Base-by-base conservation (phyloP, 805 yeast genomes). In the Ogataea trehaloabstinens region DNA sequence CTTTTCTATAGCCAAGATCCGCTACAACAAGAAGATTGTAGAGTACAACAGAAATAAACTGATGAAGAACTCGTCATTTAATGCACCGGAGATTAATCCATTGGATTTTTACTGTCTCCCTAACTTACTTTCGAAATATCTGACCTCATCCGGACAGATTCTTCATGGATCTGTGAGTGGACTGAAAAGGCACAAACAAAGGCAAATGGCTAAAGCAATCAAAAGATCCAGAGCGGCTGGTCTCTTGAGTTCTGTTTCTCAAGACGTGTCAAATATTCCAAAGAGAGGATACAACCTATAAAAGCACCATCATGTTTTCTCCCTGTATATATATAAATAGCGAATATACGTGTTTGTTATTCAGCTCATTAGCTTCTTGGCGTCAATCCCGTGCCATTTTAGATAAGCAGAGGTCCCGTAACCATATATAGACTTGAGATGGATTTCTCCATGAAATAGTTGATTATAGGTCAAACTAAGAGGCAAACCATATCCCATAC, bases 401-500 rank as follows among this genome's bases (percentile, higher is more conserved):
- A 84, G 64, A 54, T 85, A 84, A 6, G 80, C 88, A 49, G 82
- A 89, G 0, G 91, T 83, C 3, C 95, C 95, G 71, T 80, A 72
- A 1, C 93, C 91, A 61, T 74, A 74, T 42, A 83, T 71, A 34
- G 83, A 78, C 56, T 85, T 88, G 20, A 86, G 67, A 42, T 78
- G 78, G 35, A 86, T 68, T 32, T 67, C 68, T 2, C 93, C 93
- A 29, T 82, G 83, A 56, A 85, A 83, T 56, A 82, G 71, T 53
- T 80, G 85, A 21, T 83, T 78, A 52, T 85, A 85, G 0, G 87
- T 83, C 50, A 78, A 67, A 44, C 90, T 85, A 45, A 91, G 66
- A 5, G 98, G 98, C 39, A 91, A 63, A 0, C 99, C 99, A 57
- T 88, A 91, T 0, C 98, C 98, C 85, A 93, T 85, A 0, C 99